Evolutionary conservation across 495 filamentous ascomycete species (phyloP), one percentile per base, ranked within the genome.

Genomic region (Cercophora sp.): DNA sequence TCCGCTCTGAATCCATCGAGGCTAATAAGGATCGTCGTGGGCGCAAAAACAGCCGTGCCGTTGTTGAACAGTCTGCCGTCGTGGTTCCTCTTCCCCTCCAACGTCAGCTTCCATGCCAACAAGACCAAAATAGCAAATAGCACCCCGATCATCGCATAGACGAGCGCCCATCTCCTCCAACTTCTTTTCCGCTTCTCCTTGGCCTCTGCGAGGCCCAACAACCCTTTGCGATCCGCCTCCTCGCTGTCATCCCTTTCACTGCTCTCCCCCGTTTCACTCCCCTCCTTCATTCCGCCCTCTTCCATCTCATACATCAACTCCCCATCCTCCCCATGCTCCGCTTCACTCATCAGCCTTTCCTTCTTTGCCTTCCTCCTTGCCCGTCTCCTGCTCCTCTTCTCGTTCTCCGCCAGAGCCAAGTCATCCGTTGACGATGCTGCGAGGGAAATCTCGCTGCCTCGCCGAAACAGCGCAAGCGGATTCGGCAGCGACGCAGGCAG

Each of bases 1-100:
- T 97, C 93, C 2, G 94, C 91, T n/a, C 93, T 84, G 67, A 99
- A 96, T 2, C 93, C 93, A 68, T 99, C 93, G 8, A 99, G 77
- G 29, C 92, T 96, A 57, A 99, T 88, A 40, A 96, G 67, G 34
- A 99, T 87, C 1, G 93, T 99, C 0, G 93, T 99, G 15, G 89
- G 89, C 3, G 82, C 84, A 64, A 95, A 99, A 8, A 84, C 67
- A 1, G 91, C 84, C 0, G 90, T 94, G 24, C 93, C 94, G 64
- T 92, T 92, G 54, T 81, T 89, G 32, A 78, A 61, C n/a, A 80
- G 54, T 5, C 41, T 47, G 15, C 54, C 48, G 3, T 59, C 53
- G 1, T 35, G 23, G 23, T 29, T 46, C 23, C 44, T 55, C 48
- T 59, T 67, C 18, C 69, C 70, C 45, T 67, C 64, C 6, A 69